Conservation (phyloP, 2,329 filamentous ascomycete species). For the Cercospora beticola region DNA sequence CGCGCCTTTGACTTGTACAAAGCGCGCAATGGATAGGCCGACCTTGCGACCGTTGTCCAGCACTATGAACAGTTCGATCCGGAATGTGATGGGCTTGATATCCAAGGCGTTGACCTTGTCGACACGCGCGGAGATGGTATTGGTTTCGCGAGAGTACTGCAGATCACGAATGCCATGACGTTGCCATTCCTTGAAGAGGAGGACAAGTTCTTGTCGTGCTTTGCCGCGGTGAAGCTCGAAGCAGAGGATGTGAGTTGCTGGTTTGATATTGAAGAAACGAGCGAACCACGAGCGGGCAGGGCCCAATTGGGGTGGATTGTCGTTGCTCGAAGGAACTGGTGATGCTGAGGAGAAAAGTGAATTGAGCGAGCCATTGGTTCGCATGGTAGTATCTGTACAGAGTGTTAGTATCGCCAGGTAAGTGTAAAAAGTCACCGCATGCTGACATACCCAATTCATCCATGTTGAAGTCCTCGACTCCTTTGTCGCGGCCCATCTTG, state of each 20-base stretch:
- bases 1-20: constrained; percentile 88
- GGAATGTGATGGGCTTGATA: constrained; percentile 85
- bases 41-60: constrained; percentile 79
- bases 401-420: not conserved
- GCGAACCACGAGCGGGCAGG: constrained; percentile 77
- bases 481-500: constrained; percentile 46
- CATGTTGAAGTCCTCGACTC: constrained; percentile 21
- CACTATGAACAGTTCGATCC: constrained; percentile 82
- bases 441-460: constrained; percentile 24
- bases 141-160: constrained; percentile 73
- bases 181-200: constrained; percentile 74
- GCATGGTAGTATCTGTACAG: constrained; percentile 28
- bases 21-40: constrained; percentile 75
- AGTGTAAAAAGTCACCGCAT: not conserved
- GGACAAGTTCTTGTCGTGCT: constrained; percentile 73
- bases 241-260: constrained; percentile 72
- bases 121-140: constrained; percentile 76
- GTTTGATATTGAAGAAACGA: constrained; percentile 85
- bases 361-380: constrained; percentile 30
- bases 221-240: constrained; percentile 70
- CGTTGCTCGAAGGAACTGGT: constrained; percentile 51
- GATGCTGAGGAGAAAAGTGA: constrained; percentile 37
- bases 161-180: constrained; percentile 76
- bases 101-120: constrained; percentile 73
- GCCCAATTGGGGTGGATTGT: constrained; percentile 42